Evolutionary conservation across 768 basidiomycete species (phyloP), one percentile per base, ranked within the genome.

Genomic region (Hydnum rufescens): DNA sequence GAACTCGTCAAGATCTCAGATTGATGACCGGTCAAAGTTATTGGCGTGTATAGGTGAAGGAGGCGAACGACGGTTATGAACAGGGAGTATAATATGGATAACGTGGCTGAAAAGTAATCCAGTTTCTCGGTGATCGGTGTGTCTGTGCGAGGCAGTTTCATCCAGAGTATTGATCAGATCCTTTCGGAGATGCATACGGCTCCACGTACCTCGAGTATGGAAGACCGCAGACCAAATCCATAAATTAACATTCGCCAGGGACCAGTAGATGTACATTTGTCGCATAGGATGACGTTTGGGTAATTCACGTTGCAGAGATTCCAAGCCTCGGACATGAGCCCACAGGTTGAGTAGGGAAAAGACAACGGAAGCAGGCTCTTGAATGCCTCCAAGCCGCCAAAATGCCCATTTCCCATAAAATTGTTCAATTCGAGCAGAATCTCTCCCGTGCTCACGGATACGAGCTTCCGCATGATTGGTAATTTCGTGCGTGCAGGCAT

Each of bases 381-480:
- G 93, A 64, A 88, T 81, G 29, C 90, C 87, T n/a, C 70, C 67
- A 22, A 83, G 68, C 29, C 92, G 74, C 75, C 79, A 82, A 64
- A 99, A 97, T 0, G 92, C 87, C 93, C 93, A 97, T 68, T 97
- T 97, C 16, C 93, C 95, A 60, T 88, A 76, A 64, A 84, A 92
- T 58, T 95, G 90, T 42, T 83, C 74, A 1, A 84, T 65, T 2
- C 32, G 44, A 3, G 53, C 57, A 6, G 34, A 31, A 6, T 36
- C 31, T 5, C 19, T 22, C 25, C n/a, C 53, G 50, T 4, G 28
- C 36, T 3, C 32, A 18, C 48, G 2, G 53, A 58, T 36, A 60
- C 58, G 0, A 74, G 74, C 50, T n/a, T 74, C 57, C 31, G 76
- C 75, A 4, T 65, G 60, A 56, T 76, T 73, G 3, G 85, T 88